These are phyloP conservation scores for Paramecium bursaria DNA, from an alignment of 73 alveolate species.

Conservation along the genomic window DNA sequence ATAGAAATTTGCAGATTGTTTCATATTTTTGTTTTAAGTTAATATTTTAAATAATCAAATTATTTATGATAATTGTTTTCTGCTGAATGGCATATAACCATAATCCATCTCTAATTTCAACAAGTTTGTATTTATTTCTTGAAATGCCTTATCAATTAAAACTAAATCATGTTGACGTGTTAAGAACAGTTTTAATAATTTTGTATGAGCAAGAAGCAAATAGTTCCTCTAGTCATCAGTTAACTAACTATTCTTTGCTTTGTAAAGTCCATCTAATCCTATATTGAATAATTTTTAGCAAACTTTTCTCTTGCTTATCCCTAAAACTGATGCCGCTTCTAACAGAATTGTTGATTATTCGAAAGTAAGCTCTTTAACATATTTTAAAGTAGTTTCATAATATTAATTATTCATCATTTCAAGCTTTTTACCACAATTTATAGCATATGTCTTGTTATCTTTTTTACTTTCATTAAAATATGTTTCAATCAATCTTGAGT, in stretches of 20 bases:
- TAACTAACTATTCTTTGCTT: not conserved
- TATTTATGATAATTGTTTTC: too few species aligned
- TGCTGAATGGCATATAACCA: too few species aligned
- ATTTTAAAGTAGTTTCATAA: slow-evolving; percentile 30
- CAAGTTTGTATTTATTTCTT: too few species aligned
- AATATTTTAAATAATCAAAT: too few species aligned
- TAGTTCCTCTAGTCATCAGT: slow-evolving; percentile 11
- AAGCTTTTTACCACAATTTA: not conserved
- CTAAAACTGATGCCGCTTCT: slow-evolving; percentile 29
- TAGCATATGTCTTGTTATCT: slow-evolving; percentile 2
- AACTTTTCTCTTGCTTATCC: slow-evolving; percentile 56
- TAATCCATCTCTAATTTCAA: too few species aligned
- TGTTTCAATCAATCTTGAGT: slow-evolving; percentile 35
- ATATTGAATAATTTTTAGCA: slow-evolving; percentile 18
- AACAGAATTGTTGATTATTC: not conserved
- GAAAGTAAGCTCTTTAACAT: slow-evolving; percentile 14
- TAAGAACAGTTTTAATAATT: slow-evolving; percentile 6
- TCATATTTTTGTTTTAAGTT: too few species aligned
- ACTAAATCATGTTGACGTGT: too few species aligned
- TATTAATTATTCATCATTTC: slow-evolving; percentile 39
- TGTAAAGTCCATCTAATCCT: slow-evolving; percentile 34
- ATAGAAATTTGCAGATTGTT: too few species aligned
- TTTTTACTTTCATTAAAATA: not conserved
- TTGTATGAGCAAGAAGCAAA: slow-evolving; percentile 13
- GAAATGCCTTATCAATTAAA: too few species aligned